Evolutionary conservation across 176 grass and related monocot species (phyloP).

Genomic region (Carex scoparia): DNA sequence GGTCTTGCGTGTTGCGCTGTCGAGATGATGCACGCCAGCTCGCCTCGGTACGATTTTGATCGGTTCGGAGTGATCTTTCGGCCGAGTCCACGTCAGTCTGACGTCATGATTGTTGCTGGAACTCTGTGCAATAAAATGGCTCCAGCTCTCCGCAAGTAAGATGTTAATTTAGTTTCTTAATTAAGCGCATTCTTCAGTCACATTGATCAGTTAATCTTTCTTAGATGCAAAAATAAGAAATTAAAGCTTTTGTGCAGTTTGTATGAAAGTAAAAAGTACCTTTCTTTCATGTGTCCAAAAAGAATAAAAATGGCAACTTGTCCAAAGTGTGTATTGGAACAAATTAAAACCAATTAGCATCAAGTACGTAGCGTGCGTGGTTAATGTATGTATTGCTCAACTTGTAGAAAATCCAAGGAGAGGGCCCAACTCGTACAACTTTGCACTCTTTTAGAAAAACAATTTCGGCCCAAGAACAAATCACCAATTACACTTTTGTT

Average conservation of each 20-base stretch:
- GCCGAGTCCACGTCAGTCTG: slow-evolving; percentile 79
- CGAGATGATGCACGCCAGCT: slow-evolving; percentile 84
- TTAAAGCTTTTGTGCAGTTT: neutral
- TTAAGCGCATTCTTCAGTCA: too few relatives aligned
- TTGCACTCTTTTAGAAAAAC: too few relatives aligned
- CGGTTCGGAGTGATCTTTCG: slow-evolving; percentile 86
- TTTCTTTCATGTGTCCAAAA: neutral
- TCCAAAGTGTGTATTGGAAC: neutral
- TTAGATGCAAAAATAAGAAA: neutral
- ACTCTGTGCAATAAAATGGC: slow-evolving; percentile 93
- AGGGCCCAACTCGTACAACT: too few relatives aligned
- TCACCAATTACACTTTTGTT: too few relatives aligned
- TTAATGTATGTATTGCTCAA: too few relatives aligned
- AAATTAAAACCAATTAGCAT: neutral
- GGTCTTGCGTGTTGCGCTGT: slow-evolving; percentile 87
- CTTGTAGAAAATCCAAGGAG: too few relatives aligned
- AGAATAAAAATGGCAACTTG: neutral
- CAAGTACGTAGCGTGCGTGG: neutral
- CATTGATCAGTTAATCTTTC: too few relatives aligned
- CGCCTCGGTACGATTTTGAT: slow-evolving; percentile 81
- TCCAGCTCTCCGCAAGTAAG: slow-evolving; percentile 72
- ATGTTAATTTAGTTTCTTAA: neutral
- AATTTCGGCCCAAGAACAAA: too few relatives aligned
- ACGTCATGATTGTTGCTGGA: slow-evolving; percentile 87
- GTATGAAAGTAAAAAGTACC: neutral